Percentiles rank a stretch among this genome's conserved stretches.
These are phyloP conservation scores for Teratosphaeria gauchensis DNA, from an alignment of 2,329 filamentous ascomycete genomes.

Conservation along the genomic window DNA sequence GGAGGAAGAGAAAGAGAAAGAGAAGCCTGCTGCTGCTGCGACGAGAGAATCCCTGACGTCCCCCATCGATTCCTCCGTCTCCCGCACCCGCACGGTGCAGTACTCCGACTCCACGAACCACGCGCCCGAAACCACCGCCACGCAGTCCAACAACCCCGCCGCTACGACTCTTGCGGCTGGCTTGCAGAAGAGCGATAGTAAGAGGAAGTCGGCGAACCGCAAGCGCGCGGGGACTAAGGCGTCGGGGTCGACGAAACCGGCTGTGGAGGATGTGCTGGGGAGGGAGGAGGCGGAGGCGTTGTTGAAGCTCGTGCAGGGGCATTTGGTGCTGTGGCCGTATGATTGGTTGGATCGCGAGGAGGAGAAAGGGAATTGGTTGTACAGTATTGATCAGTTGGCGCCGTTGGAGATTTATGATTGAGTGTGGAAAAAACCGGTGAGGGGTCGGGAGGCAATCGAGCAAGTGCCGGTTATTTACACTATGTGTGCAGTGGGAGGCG, in stretches of 20 bases:
- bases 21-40: background rate
- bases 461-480: background rate
- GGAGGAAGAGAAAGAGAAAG: conserved; percentile 30
- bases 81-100: conserved; percentile 24
- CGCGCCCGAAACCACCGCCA: conserved; percentile 22
- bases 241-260: background rate
- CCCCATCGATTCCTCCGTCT: conserved; percentile 23
- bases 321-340: conserved; percentile 86
- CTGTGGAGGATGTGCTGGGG: conserved; percentile 65
- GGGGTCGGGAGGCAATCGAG: background rate
- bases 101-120: conserved; percentile 17
- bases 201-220: background rate
- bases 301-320: conserved; percentile 72
- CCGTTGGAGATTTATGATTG: conserved; percentile 79
- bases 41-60: conserved; percentile 7
- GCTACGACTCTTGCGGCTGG: conserved; percentile 10
- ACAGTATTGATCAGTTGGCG: conserved; percentile 90
- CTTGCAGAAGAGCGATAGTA: conserved; percentile 48
- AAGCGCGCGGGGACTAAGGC: background rate
- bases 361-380: conserved; percentile 89
- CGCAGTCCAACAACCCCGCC: conserved; percentile 7
- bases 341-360: conserved; percentile 90
- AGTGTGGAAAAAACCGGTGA: background rate
- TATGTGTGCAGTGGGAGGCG: background rate
- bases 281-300: conserved; percentile 72